Percentiles rank a stretch among this genome's conserved stretches.
Evolutionary conservation across 2,329 filamentous ascomycete species (phyloP).

Genomic region (Phialophora chinensis): DNA sequence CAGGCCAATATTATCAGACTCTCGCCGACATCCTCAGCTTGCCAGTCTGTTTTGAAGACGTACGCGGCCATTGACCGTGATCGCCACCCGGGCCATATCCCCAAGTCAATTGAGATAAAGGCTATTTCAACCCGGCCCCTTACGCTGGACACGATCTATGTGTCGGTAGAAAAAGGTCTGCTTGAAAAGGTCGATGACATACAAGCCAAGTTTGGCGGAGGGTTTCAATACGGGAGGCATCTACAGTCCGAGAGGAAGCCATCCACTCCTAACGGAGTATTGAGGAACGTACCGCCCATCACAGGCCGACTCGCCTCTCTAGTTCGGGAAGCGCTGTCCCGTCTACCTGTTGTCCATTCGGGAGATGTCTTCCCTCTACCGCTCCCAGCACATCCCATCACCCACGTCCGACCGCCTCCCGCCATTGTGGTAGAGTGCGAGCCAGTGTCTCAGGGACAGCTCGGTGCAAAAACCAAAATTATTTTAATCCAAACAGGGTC

Average conservation of each 20-base stretch:
- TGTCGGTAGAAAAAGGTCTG: conserved; percentile 81
- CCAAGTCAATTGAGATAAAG: conserved; percentile 81
- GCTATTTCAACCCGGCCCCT: conserved; percentile 81
- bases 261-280: conserved; percentile 23
- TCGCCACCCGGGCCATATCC: conserved; percentile 72
- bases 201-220: conserved; percentile 79
- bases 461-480: conserved; percentile 80
- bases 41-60: conserved; percentile 78
- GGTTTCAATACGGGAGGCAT: conserved; percentile 44
- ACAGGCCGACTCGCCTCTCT: conserved; percentile 50
- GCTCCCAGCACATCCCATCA: conserved; percentile 79
- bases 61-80: conserved; percentile 77
- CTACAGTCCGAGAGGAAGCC: conserved; percentile 31
- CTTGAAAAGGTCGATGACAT: conserved; percentile 80
- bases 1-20: conserved; percentile 81
- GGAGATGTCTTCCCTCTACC: conserved; percentile 83
- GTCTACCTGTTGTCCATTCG: conserved; percentile 77
- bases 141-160: conserved; percentile 81
- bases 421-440: conserved; percentile 93
- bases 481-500: conserved; percentile 68
- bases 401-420: conserved; percentile 80
- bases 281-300: conserved; percentile 33
- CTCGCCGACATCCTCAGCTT: conserved; percentile 71
- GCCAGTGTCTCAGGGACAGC: conserved; percentile 84
- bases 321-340: conserved; percentile 75